Evolutionary conservation across 305 asterid genomes (phyloP).

Genomic region (Fraxinus albicans): DNA sequence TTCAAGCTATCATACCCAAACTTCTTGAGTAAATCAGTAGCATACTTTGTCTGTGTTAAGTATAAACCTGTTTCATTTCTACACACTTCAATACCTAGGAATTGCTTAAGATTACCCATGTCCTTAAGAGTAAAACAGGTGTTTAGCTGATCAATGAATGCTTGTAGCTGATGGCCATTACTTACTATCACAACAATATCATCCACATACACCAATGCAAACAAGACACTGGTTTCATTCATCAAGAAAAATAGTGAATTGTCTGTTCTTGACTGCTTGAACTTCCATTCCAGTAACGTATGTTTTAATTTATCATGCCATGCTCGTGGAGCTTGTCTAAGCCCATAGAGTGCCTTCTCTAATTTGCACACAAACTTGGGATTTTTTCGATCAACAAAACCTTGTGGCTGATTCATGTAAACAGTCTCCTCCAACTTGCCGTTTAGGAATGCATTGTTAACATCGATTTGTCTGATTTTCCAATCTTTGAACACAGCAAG

Average conservation of each 20-base stretch:
- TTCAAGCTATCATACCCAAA: not conserved
- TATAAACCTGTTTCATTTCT: not conserved
- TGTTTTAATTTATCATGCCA: not conserved
- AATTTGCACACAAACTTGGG: not conserved
- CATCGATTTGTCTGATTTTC: not conserved
- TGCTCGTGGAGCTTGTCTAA: not conserved
- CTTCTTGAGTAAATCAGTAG: not conserved
- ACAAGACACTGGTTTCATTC: too few species aligned
- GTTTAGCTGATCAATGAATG: not conserved
- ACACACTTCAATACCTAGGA: not conserved
- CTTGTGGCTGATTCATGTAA: not conserved
- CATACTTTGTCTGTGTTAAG: not conserved
- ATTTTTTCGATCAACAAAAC: not conserved
- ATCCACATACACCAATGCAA: not conserved
- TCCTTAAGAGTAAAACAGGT: not conserved
- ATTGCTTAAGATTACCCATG: not conserved
- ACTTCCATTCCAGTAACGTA: not conserved
- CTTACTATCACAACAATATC: not conserved
- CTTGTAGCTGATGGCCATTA: not conserved
- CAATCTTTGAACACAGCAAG: not conserved
- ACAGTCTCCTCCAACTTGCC: not conserved
- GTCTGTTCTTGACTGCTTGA: not conserved
- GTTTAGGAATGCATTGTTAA: not conserved
- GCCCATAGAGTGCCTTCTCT: not conserved
- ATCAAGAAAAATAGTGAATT: not conserved